Evolutionary conservation across 345 rosid species (phyloP).

Genomic region (Conringia planisiliqua): DNA sequence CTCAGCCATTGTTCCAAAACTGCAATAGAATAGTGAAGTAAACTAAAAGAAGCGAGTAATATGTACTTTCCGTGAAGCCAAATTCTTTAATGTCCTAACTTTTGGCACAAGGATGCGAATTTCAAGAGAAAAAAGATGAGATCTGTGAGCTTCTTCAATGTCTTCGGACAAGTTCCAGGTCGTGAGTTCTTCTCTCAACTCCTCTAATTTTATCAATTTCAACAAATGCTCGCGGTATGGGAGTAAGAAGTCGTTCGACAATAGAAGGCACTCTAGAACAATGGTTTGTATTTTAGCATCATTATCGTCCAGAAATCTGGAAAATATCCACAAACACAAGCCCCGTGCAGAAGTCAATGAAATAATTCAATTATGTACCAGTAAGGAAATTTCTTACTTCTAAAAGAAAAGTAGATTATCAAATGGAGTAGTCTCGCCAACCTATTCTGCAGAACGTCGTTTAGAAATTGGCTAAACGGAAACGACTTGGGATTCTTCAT

Average conservation of each 20-base stretch:
- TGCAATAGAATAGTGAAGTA: neutral
- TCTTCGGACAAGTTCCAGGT: constrained; percentile 82
- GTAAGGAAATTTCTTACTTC: constrained; percentile 3
- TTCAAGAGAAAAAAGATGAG: constrained; percentile 56
- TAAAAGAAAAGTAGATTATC: neutral
- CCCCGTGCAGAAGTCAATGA: constrained; percentile 8
- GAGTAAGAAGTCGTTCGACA: constrained; percentile 68
- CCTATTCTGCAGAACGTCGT: constrained; percentile 74
- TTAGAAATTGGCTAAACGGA: constrained; percentile 55
- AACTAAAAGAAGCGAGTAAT: too few species aligned
- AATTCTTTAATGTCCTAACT: constrained; percentile 75
- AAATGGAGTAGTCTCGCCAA: constrained; percentile 33
- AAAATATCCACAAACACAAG: constrained; percentile 11
- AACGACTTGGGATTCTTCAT: constrained; percentile 68
- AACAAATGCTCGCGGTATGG: constrained; percentile 71
- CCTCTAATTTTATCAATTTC: constrained; percentile 70
- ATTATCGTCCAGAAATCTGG: constrained; percentile 83
- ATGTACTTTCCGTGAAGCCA: constrained; percentile 82
- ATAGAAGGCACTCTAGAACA: constrained; percentile 81
- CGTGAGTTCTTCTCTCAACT: constrained; percentile 74
- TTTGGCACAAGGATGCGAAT: constrained; percentile 73
- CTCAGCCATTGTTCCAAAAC: too few species aligned
- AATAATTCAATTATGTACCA: neutral
- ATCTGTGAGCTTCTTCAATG: constrained; percentile 65
- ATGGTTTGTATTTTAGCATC: constrained; percentile 74